These are phyloP conservation scores for Tremellales sp. DNA, from an alignment of 1,284 basidiomycete genomes.

Conservation along the genomic window DNA sequence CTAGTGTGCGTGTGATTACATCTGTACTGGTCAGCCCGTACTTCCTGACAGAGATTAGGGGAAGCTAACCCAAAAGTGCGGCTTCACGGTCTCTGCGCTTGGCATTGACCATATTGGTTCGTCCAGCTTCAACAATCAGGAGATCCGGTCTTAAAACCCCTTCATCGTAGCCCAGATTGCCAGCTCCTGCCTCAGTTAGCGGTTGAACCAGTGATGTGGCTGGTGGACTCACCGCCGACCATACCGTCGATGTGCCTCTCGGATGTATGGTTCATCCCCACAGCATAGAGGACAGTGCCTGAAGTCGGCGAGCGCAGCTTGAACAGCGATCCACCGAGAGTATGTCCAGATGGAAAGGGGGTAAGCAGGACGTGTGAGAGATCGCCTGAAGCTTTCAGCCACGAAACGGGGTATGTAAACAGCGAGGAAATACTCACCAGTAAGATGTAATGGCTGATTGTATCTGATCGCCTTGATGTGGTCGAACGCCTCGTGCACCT, in stretches of 20 bases:
- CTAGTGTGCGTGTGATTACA: conserved; percentile 72
- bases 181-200: conserved; percentile 10
- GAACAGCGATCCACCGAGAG: conserved; percentile 96
- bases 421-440: conserved; percentile 57
- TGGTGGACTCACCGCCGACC: conserved; percentile 52
- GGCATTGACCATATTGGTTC: conserved; percentile 73
- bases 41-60: neutral
- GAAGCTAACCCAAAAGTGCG: conserved; percentile 69
- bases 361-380: conserved; percentile 72
- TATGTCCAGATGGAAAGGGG: conserved; percentile 93
- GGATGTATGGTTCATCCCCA: conserved; percentile 93
- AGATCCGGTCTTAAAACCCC: conserved; percentile 83
- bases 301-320: conserved; percentile 95
- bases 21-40: conserved; percentile 53
- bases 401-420: conserved; percentile 1
- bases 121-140: conserved; percentile 87
- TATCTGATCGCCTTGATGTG: conserved; percentile 87
- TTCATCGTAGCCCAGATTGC: conserved; percentile 57
- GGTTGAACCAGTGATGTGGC: conserved; percentile 51
- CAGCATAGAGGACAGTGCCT: conserved; percentile 92
- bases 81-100: conserved; percentile 88
- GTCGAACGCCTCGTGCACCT: conserved; percentile 94
- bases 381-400: conserved; percentile 24
- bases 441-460: conserved; percentile 90
- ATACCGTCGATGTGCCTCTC: conserved; percentile 96